Percentiles rank a stretch among this genome's conserved stretches.
These are phyloP conservation scores for Closterium sp. DNA, from an alignment of 139 green algal species.

Conservation along the genomic window DNA sequence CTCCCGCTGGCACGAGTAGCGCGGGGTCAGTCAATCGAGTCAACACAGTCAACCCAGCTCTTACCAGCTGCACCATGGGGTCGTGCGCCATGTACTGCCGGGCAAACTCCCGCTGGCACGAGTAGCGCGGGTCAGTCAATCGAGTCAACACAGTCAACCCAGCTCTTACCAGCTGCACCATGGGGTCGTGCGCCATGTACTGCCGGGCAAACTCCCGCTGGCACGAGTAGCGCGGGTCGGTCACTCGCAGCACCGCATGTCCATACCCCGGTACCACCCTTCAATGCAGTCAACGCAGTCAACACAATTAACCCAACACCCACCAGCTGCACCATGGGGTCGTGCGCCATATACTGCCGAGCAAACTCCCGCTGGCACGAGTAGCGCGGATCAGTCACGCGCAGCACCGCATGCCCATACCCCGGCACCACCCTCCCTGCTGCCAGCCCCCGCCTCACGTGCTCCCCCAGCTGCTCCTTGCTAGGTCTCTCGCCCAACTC, in stretches of 20 bases:
- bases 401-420: slow-evolving; percentile 95
- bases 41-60: too few species aligned
- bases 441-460: slow-evolving; percentile 85
- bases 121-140: slow-evolving; percentile 97
- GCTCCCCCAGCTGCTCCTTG: slow-evolving; percentile 82
- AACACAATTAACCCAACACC: too few species aligned
- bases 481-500: slow-evolving; percentile 76
- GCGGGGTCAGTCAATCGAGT: slow-evolving; percentile 96
- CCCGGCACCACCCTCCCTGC: slow-evolving; percentile 80
- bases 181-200: slow-evolving; percentile 86
- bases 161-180: slow-evolving; percentile 83
- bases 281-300: too few species aligned
- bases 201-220: slow-evolving; percentile 89
- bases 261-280: too few species aligned
- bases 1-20: slow-evolving; percentile 87
- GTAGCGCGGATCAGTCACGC: slow-evolving; percentile 96
- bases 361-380: slow-evolving; percentile 89
- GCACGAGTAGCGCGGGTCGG: slow-evolving; percentile 88
- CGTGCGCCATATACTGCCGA: slow-evolving; percentile 85
- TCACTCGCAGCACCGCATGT: slow-evolving; percentile 95
- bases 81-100: slow-evolving; percentile 90
- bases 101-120: slow-evolving; percentile 87
- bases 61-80: too few species aligned
- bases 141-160: too few species aligned
- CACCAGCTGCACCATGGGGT: slow-evolving; percentile 91